These are phyloP conservation scores for Francoa sonchifolia DNA, from an alignment of 441 rosid genomes.

Conservation along the genomic window DNA sequence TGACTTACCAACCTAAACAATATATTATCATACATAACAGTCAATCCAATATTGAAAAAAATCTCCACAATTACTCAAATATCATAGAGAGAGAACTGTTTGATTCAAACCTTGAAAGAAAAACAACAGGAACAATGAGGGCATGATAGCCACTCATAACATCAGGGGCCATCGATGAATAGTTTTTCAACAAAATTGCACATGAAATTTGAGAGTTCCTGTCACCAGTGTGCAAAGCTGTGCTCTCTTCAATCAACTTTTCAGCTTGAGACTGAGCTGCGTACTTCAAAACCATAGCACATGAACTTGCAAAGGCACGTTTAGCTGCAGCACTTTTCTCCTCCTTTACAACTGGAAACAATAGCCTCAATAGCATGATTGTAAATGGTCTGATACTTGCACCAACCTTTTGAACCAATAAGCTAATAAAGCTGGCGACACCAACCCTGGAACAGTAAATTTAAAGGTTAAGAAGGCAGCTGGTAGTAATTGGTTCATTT, in stretches of 20 bases:
- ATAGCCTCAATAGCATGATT: constrained; percentile 50
- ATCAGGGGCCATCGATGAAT: constrained; percentile 68
- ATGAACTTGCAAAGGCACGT: constrained; percentile 88
- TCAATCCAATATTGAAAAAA: too few relatives aligned
- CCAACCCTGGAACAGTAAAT: constrained; percentile 58
- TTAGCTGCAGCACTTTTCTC: constrained; percentile 76
- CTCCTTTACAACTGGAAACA: constrained; percentile 76
- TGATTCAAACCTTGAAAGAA: constrained; percentile 63
- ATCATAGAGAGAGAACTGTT: not conserved
- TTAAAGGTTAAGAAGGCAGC: not conserved
- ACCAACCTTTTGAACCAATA: constrained; percentile 79
- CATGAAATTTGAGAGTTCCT: constrained; percentile 72
- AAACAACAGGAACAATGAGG: constrained; percentile 61
- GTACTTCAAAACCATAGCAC: constrained; percentile 70
- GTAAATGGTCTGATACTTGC: constrained; percentile 64
- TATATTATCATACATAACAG: too few relatives aligned
- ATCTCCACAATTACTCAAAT: too few relatives aligned
- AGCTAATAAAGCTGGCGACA: constrained; percentile 76
- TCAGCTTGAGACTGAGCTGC: constrained; percentile 60
- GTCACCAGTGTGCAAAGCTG: constrained; percentile 69
- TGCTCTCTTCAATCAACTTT: constrained; percentile 76
- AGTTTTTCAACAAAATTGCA: constrained; percentile 75
- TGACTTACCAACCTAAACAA: too few relatives aligned
- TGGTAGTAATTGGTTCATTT: too few relatives aligned
- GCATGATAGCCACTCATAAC: constrained; percentile 60